Evolutionary conservation across 352 stramenopile species (phyloP).

Genomic region (Phytophthora lateralis): DNA sequence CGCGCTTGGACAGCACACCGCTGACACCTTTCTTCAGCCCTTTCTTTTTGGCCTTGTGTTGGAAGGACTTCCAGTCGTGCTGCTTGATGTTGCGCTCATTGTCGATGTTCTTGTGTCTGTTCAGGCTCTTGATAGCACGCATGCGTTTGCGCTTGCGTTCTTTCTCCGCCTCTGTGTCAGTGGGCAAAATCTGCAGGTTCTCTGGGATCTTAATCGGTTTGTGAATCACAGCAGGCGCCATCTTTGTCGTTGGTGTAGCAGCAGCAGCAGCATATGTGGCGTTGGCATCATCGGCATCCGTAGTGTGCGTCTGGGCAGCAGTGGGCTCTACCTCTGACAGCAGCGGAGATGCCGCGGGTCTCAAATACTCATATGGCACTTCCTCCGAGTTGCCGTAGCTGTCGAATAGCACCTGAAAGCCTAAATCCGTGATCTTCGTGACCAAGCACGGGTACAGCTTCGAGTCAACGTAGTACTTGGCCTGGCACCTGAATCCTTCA

Average conservation of each 20-base stretch:
- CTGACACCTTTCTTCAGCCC: conserved; percentile 70
- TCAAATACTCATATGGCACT: conserved; percentile 90
- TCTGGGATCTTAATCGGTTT: conserved; percentile 88
- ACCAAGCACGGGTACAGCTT: conserved; percentile 80
- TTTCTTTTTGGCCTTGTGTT: conserved; percentile 82
- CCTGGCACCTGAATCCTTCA: conserved; percentile 66
- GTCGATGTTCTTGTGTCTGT: conserved; percentile 86
- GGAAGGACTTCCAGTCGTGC: conserved; percentile 88
- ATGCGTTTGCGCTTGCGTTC: conserved; percentile 85
- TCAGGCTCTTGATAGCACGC: conserved; percentile 87
- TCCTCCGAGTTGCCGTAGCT: conserved; percentile 91
- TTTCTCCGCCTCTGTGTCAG: conserved; percentile 85
- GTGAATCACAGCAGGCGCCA: conserved; percentile 56
- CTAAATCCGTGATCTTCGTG: conserved; percentile 63
- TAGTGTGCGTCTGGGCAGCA: conserved; percentile 19
- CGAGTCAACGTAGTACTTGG: conserved; percentile 84
- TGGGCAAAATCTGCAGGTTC: conserved; percentile 82
- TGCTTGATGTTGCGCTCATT: conserved; percentile 86
- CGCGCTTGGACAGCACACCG: conserved; percentile 76
- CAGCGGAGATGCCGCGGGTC: conserved; percentile 6
- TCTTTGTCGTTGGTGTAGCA: conserved; percentile 27
- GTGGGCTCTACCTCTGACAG: conserved; percentile 17
- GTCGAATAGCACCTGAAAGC: conserved; percentile 88
- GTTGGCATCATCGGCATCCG: conserved; percentile 27
- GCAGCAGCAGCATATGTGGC: conserved; percentile 13